phyloP scores from a whole-genome alignment of 306 rosid species.

The Vigna nakashimae region DNA sequence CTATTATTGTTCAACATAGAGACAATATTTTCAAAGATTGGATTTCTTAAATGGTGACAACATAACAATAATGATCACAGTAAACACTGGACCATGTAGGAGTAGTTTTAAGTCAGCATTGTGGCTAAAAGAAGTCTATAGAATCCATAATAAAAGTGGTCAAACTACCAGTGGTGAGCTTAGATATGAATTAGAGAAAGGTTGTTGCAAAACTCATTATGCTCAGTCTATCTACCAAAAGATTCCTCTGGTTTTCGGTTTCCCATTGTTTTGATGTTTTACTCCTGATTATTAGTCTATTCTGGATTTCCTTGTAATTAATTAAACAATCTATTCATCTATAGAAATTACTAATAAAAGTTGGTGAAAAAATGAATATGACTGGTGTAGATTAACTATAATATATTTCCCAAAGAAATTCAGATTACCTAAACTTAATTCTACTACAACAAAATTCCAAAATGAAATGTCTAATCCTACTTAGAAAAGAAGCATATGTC shows the following conservation, averaged over 20 bases:
- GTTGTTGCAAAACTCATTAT: constrained; percentile 30
- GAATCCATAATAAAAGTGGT: constrained; percentile 39
- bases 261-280: constrained; percentile 21
- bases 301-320: constrained; percentile 30
- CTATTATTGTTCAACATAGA: constrained; percentile 35
- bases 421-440: background rate
- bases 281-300: background rate
- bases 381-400: no score
- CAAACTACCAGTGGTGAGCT: constrained; percentile 33
- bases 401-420: no score
- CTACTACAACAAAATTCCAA: background rate
- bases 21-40: constrained; percentile 45
- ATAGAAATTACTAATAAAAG: no score
- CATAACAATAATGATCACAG: constrained; percentile 4
- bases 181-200: constrained; percentile 21
- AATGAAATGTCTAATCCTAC: constrained; percentile 5
- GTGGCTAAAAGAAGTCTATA: constrained; percentile 30
- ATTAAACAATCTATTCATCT: no score
- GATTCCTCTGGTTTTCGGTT: constrained; percentile 34
- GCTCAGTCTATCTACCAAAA: constrained; percentile 42
- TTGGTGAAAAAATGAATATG: no score
- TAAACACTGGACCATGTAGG: constrained; percentile 17
- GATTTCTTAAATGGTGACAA: constrained; percentile 37
- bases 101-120: constrained; percentile 27
- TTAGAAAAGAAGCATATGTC: background rate